Evolutionary conservation across 1,284 basidiomycete genomes (phyloP), one percentile per base, ranked within the genome.

Genomic region (Jaminaea rosea): DNA sequence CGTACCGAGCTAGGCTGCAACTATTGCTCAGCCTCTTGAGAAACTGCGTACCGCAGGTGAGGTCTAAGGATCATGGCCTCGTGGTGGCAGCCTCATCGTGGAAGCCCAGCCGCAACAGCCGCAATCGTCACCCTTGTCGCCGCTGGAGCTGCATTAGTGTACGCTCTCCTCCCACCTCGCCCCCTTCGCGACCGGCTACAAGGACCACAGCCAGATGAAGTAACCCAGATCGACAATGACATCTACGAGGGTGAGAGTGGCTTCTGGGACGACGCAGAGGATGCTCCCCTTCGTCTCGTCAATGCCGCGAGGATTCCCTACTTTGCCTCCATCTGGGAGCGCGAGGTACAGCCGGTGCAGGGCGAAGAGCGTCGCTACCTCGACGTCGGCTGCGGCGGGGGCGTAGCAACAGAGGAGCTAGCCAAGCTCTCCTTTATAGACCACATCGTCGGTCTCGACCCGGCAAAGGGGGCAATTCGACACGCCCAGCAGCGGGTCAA

Each of bases 371-470:
- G 4, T 4, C 56, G 42, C 41, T 46, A 60, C 24, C 23, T 63
- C 15, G 61, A 63, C 31, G 42, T 63, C 11, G 59, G 61, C 0
- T 63, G 59, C 46, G 62, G 59, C 13, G 50, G 52, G 1, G 62
- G 62, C 6, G 46, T 61, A 17, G 62, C 59, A 3, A 57, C 58
- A 4, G 62, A 63, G 44, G 62, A 53, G 1, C 19, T 50, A 56
- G 15, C 21, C 42, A n/a, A 48, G 52, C n/a, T 23, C 53, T 17
- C 28, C 31, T 21, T 19, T 15, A 1, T n/a, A 7, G 1, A 19
- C 44, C 11, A n/a, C 8, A n/a, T 42, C 13, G n/a, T n/a, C 10
- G 23, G 42, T 6, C 1, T 23, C 37, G 15, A 51, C 32, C 2
- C 19, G 48, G 11, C 27, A 15, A 21, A 29, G 15, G 28, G 45